Evolutionary conservation across 306 rosid species (phyloP), one percentile per base, ranked within the genome.

Genomic region (Prunus armeniaca): DNA sequence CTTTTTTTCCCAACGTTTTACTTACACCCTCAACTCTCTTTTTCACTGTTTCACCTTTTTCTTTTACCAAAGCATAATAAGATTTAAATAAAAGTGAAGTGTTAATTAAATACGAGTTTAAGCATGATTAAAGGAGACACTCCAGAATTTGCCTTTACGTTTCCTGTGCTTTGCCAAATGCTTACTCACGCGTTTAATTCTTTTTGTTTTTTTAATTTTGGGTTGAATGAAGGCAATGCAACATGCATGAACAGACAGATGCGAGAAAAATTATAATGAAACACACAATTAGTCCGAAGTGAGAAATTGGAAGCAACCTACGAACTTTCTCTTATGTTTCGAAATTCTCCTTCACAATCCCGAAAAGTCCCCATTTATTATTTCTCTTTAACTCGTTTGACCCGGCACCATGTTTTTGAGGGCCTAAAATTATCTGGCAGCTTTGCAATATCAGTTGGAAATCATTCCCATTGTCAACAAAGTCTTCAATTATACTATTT

Each of bases 71-170:
- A 15, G 57, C 18, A 52, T 18, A 52, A 19, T 32, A 32, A 32
- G 6, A 32, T 32, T 1, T 56, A 56, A 10, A 2, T 25, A 56
- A 56, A 20, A 9, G 62, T 20, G 1, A 20, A 20, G 7, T 56
- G 27, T 56, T 9, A 56, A 56, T 38, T 38, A 38, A 38, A 38
- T 38, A 2, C 1, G 43, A 38, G 43, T 38, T 9, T 38, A 38
- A 34, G 41, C 41, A 34, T 34, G 41, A 67, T 5, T 41, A 46
- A 74, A 19, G 69, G 32, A 18, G 30, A 12, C 69, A 61, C 28
- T 61, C 69, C 61, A 61, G 58, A 74, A 46, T 11, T 27, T 17
- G 58, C 3, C 78, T 61, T 74, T 61, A 27, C 61, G 78, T 61
- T 47, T 5, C 1, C 2, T 3, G 56, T 8, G 43, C 4, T 38